Conservation (phyloP, 768 basidiomycete species). For the Leccinum rimulosum region DNA sequence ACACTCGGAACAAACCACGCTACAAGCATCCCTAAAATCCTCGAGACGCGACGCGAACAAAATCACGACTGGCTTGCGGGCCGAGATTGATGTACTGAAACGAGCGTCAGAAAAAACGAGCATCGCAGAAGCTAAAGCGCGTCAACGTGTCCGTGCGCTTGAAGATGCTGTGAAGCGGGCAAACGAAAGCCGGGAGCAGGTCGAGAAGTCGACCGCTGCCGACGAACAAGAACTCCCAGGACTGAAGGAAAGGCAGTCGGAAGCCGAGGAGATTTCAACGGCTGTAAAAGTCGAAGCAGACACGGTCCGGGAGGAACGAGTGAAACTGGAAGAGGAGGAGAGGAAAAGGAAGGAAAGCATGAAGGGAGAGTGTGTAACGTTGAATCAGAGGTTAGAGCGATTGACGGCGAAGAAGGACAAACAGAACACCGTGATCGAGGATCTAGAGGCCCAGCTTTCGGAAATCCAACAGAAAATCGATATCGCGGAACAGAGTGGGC, state of each 20-base stretch:
- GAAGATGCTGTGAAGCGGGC: constrained; percentile 88
- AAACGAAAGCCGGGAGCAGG: constrained; percentile 48
- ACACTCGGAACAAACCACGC: constrained; percentile 62
- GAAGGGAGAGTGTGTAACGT: constrained; percentile 53
- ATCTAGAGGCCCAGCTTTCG: constrained; percentile 65
- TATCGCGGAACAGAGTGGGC: constrained; percentile 27
- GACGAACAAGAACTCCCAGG: constrained; percentile 41
- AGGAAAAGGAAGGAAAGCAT: constrained; percentile 54
- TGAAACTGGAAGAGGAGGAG: constrained; percentile 47
- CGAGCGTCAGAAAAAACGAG: constrained; percentile 79
- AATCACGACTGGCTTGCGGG: constrained; percentile 73
- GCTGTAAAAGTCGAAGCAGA: constrained; percentile 46
- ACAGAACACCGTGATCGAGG: constrained; percentile 51
- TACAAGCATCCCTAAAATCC: constrained; percentile 70
- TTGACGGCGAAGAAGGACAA: constrained; percentile 63
- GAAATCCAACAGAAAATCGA: constrained; percentile 63
- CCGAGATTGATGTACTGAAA: constrained; percentile 83
- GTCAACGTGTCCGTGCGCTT: constrained; percentile 82
- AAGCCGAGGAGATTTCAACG: constrained; percentile 40
- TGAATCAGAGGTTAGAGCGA: constrained; percentile 66
- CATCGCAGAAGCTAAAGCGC: constrained; percentile 71
- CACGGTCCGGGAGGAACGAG: constrained; percentile 41
- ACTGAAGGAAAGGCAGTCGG: constrained; percentile 40
- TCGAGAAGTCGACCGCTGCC: constrained; percentile 38
- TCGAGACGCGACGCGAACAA: constrained; percentile 82